phyloP scores from a whole-genome alignment of 305 asterid genomes.

The Fraxinus paxiana region DNA sequence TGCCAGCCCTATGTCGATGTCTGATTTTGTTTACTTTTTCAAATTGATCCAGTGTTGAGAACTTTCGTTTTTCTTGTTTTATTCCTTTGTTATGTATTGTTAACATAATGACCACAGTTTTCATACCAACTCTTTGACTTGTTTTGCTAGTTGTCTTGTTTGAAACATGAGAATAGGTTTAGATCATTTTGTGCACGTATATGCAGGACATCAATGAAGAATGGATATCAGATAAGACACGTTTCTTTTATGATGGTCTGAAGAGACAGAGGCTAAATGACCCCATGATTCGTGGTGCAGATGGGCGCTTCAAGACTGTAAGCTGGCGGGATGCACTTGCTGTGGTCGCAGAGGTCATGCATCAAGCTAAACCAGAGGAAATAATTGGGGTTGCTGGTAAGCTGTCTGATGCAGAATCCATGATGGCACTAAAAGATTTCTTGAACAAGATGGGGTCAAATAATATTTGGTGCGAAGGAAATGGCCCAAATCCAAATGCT shows the following conservation, averaged over 20 bases:
- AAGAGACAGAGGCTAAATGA: slow-evolving; percentile 97
- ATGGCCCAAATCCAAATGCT: slow-evolving; percentile 73
- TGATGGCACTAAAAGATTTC: slow-evolving; percentile 76
- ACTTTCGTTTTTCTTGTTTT: neutral
- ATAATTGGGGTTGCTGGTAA: slow-evolving; percentile 91
- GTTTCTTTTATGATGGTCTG: slow-evolving; percentile 93
- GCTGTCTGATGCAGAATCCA: slow-evolving; percentile 92
- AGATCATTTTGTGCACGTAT: slow-evolving; percentile 13
- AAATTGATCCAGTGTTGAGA: neutral
- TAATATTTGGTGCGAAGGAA: slow-evolving; percentile 90
- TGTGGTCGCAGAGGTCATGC: slow-evolving; percentile 71
- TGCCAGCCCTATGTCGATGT: neutral
- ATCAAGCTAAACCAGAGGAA: slow-evolving; percentile 71
- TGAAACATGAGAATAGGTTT: neutral
- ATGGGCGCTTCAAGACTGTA: slow-evolving; percentile 90
- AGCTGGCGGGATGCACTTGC: slow-evolving; percentile 95
- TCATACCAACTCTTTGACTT: neutral
- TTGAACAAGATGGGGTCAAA: slow-evolving; percentile 79
- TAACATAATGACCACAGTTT: neutral
- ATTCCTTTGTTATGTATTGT: neutral
- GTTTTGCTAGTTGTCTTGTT: neutral
- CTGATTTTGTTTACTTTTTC: neutral
- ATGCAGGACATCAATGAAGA: slow-evolving; percentile 92
- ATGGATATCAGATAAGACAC: slow-evolving; percentile 98
- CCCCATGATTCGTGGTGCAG: slow-evolving; percentile 92